A percentile compares a stretch with the other conserved stretches of the same genome.
Evolutionary conservation across 495 filamentous ascomycete species (phyloP).

Genomic region (Aspergillus leporis): DNA sequence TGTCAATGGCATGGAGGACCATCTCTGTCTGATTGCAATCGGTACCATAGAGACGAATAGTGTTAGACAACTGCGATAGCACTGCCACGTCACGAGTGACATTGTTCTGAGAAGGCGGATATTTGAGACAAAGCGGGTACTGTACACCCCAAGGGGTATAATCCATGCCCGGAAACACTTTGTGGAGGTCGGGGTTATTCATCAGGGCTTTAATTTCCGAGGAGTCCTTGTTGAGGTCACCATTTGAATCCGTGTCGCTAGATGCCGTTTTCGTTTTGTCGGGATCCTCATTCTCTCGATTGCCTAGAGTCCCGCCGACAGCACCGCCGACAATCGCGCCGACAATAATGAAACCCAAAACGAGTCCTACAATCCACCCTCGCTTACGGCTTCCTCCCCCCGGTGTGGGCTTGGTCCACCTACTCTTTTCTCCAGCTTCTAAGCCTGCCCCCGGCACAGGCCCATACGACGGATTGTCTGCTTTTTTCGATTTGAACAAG

Average conservation of each 20-base stretch:
- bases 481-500: slow-evolving; percentile 41
- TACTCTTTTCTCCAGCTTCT: slow-evolving; percentile 24
- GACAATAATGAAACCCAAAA: slow-evolving; percentile 63
- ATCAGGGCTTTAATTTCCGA: slow-evolving; percentile 78
- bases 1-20: slow-evolving; percentile 80
- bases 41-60: slow-evolving; percentile 87
- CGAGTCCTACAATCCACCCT: slow-evolving; percentile 64
- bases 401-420: slow-evolving; percentile 56
- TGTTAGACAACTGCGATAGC: slow-evolving; percentile 87
- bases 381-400: slow-evolving; percentile 65
- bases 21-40: slow-evolving; percentile 98
- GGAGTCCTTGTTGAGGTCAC: slow-evolving; percentile 73
- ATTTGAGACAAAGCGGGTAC: slow-evolving; percentile 79
- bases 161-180: slow-evolving; percentile 95
- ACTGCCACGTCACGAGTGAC: slow-evolving; percentile 90
- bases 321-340: slow-evolving; percentile 77
- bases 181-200: slow-evolving; percentile 78
- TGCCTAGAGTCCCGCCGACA: slow-evolving; percentile 68
- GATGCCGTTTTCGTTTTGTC: slow-evolving; percentile 8
- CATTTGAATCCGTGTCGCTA: slow-evolving; percentile 31
- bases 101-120: slow-evolving; percentile 88
- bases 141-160: slow-evolving; percentile 92
- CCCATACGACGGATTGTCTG: slow-evolving; percentile 46
- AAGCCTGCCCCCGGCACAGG: slow-evolving; percentile 49
- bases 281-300: slow-evolving; percentile 33